Percentiles rank a stretch among this genome's conserved stretches.
phyloP scores from a whole-genome alignment of 371 early-diverging fungal species.

The Mortierella sp. region DNA sequence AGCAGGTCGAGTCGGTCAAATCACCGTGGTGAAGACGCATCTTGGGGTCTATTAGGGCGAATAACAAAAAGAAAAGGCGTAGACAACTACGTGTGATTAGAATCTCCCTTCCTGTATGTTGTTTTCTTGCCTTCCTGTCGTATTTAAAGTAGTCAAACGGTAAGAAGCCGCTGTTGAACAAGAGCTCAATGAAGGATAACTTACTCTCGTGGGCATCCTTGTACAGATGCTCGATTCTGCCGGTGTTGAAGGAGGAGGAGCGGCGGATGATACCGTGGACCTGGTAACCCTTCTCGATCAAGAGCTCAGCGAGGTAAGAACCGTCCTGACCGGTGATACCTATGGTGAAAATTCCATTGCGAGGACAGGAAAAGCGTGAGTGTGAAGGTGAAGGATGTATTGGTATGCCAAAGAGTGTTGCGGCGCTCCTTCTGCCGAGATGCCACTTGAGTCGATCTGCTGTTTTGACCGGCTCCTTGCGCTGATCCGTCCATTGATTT shows the following conservation, averaged over 20 bases:
- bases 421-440: too few relatives aligned
- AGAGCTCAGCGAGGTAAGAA: conserved; percentile 81
- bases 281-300: conserved; percentile 81
- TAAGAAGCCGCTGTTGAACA: too few relatives aligned
- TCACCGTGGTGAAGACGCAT: conserved; percentile 92
- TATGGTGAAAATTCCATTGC: conserved; percentile 14
- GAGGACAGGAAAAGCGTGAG: neutral
- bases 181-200: neutral
- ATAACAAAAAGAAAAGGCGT: too few relatives aligned
- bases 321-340: conserved; percentile 92
- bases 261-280: conserved; percentile 89
- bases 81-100: too few relatives aligned
- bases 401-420: too few relatives aligned
- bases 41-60: conserved; percentile 66
- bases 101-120: too few relatives aligned
- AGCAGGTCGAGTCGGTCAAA: conserved; percentile 87
- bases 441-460: neutral
- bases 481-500: neutral
- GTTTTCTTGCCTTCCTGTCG: too few relatives aligned
- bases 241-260: conserved; percentile 87
- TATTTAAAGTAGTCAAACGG: too few relatives aligned
- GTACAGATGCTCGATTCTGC: conserved; percentile 86
- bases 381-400: neutral
- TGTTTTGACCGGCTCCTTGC: neutral
- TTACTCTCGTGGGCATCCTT: conserved; percentile 76